Percentiles rank a stretch among this genome's conserved stretches.
These are phyloP conservation scores for Aspergillus fructus DNA, from an alignment of 2,329 filamentous ascomycete genomes.

Conservation along the genomic window DNA sequence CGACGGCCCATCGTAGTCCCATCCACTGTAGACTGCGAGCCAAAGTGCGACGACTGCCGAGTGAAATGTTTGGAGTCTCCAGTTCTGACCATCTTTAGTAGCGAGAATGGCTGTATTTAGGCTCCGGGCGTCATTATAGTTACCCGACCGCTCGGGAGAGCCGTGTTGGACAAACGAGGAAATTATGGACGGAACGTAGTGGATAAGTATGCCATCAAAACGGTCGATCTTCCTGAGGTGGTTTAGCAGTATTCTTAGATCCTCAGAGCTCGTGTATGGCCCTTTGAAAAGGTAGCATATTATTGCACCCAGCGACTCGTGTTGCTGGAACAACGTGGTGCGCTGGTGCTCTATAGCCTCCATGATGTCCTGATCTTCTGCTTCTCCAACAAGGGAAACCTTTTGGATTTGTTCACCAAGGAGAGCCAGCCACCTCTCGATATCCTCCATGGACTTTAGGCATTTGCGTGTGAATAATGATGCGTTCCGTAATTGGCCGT, in stretches of 20 bases:
- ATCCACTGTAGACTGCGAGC: constrained; percentile 89
- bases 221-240: constrained; percentile 69
- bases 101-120: constrained; percentile 69
- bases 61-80: constrained; percentile 73
- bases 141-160: constrained; percentile 69
- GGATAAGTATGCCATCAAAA: constrained; percentile 73
- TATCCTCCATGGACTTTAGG: constrained; percentile 70
- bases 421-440: constrained; percentile 73
- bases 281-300: constrained; percentile 75
- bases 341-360: constrained; percentile 81
- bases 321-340: constrained; percentile 78
- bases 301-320: constrained; percentile 83
- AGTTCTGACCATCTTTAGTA: constrained; percentile 65
- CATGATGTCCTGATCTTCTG: constrained; percentile 62
- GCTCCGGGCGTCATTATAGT: constrained; percentile 66
- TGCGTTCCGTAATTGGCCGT: constrained; percentile 48
- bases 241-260: constrained; percentile 71
- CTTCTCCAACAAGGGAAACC: constrained; percentile 70
- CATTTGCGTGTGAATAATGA: constrained; percentile 71
- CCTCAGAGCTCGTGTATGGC: constrained; percentile 65
- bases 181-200: constrained; percentile 78
- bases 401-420: constrained; percentile 75
- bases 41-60: constrained; percentile 80
- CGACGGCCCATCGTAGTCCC: constrained; percentile 72
- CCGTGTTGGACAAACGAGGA: constrained; percentile 76